Percentiles rank a stretch among this genome's conserved stretches.
Evolutionary conservation across 768 basidiomycete genomes (phyloP).

Genomic region (Amanita polypyramis): DNA sequence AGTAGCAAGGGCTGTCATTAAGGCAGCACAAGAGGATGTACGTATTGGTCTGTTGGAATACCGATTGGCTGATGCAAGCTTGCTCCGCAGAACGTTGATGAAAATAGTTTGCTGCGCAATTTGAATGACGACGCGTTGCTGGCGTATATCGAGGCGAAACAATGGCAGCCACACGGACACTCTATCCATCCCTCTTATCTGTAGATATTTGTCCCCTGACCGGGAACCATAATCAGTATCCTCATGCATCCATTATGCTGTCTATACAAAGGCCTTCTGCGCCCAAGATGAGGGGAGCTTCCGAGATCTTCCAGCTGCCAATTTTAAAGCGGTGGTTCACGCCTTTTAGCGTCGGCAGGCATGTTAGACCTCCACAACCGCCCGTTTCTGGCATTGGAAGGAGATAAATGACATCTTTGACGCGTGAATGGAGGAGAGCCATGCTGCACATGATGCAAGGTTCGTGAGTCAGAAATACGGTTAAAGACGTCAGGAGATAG

Average conservation of each 20-base stretch:
- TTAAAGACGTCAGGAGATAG: conserved; percentile 80
- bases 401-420: conserved; percentile 75
- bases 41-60: conserved; percentile 11
- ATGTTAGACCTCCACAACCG: conserved; percentile 71
- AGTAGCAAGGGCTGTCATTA: conserved; percentile 54
- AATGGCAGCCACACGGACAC: conserved; percentile 47
- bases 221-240: background rate
- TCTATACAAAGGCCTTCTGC: conserved; percentile 18
- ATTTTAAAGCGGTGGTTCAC: conserved; percentile 87
- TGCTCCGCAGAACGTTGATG: conserved; percentile 28
- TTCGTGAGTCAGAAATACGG: conserved; percentile 89
- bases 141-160: conserved; percentile 40
- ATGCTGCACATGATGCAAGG: conserved; percentile 98
- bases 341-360: conserved; percentile 71
- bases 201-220: conserved; percentile 11
- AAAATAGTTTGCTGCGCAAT: conserved; percentile 34
- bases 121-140: conserved; percentile 37
- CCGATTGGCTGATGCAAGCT: background rate
- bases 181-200: conserved; percentile 19
- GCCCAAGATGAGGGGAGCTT: conserved; percentile 9
- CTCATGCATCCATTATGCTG: conserved; percentile 28
- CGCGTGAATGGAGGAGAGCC: conserved; percentile 92
- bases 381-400: conserved; percentile 69
- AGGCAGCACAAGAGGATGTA: conserved; percentile 55
- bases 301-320: conserved; percentile 44